Evolutionary conservation across 768 basidiomycete genomes (phyloP), one percentile per base, ranked within the genome.

Genomic region (Panus rudis): DNA sequence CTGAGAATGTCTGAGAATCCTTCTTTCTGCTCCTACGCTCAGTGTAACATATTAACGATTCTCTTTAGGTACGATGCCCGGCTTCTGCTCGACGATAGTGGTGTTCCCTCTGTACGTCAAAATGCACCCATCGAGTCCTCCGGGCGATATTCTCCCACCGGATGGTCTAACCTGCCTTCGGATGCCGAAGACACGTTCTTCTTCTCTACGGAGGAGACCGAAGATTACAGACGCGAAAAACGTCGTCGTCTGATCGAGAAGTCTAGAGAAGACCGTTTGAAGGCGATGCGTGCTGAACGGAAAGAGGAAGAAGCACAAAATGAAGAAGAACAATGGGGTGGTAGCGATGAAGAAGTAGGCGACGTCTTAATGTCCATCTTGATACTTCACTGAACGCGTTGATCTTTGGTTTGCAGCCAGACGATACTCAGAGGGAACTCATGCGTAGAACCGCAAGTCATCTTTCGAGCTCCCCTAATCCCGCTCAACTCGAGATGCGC

Each of bases 151-250:
- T 77, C 80, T 0, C 74, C 78, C 2, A 63, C 70, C 3, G 86
- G 84, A 6, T 92, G 89, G 89, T 83, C 82, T 0, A 84, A 90
- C 58, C 72, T 92, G 2, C 82, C 89, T 4, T 91, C 90, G 0
- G 90, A 92, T 54, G 58, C 78, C 4, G 91, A 92, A 64, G 90
- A 93, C 51, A 83, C 76, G 0, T 93, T 91, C 62, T 87, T 86
- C 64, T 73, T 92, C 48, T 70, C 78, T 1, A 73, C 73, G 0
- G 68, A 71, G 5, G 90, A 92, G 50, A 63, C 70, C 2, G 78
- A 79, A 12, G 83, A 83, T 46, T 80, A 79, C 47, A 70, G 68
- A 27, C 71, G 78, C 19, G 76, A 80, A 28, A 89, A 91, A 59
- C 78, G 83, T 30, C 68, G 82, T 20, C 68, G 71, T 12, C 51